Conservation (phyloP, 306 rosid species). For the Dalbergia cochinchinensis region DNA sequence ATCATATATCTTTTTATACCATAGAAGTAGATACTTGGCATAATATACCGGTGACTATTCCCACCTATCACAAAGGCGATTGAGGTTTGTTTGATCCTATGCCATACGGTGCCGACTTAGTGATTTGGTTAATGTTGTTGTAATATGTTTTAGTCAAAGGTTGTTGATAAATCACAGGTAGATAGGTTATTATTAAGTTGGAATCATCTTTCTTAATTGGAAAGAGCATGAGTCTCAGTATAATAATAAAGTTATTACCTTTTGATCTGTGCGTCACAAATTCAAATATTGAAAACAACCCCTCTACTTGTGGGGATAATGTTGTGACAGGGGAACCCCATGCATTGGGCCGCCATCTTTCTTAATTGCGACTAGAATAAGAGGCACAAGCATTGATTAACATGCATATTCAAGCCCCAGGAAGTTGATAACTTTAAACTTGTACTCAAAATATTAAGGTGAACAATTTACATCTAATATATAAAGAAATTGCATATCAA, state of each 20-base stretch:
- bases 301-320: too few relatives aligned
- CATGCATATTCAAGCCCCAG: too few relatives aligned
- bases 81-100: background rate
- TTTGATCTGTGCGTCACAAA: too few relatives aligned
- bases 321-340: too few relatives aligned
- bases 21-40: background rate
- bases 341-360: too few relatives aligned
- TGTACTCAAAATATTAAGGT: background rate
- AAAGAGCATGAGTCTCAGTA: background rate
- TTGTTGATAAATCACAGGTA: background rate
- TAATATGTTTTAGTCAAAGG: background rate
- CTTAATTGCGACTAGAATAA: too few relatives aligned
- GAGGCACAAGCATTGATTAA: background rate
- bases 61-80: background rate
- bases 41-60: background rate
- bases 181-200: background rate
- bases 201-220: background rate
- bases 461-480: background rate
- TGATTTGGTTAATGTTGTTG: background rate
- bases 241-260: too few relatives aligned
- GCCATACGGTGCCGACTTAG: too few relatives aligned
- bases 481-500: constrained; percentile 9
- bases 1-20: background rate
- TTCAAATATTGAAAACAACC: too few relatives aligned
- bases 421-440: background rate